Evolutionary conservation across 495 filamentous ascomycete species (phyloP).

Genomic region (Aspergillus nidulans): DNA sequence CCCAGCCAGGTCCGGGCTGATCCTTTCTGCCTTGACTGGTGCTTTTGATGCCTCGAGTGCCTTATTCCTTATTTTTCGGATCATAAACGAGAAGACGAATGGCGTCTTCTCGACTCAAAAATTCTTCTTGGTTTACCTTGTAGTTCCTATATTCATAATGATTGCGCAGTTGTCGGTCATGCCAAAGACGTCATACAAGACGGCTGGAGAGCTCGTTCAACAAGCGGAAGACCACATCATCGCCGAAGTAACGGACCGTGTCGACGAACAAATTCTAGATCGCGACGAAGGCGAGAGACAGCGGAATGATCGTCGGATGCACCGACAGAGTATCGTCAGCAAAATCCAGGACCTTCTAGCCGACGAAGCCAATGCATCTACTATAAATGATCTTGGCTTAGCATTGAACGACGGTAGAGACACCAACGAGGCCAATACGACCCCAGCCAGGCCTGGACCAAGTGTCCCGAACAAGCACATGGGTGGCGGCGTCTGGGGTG

Average conservation of each 20-base stretch:
- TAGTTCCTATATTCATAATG: slow-evolving; percentile 68
- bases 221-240: slow-evolving; percentile 56
- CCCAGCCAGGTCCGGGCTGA: slow-evolving; percentile 76
- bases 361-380: slow-evolving; percentile 35
- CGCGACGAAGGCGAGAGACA: slow-evolving; percentile 53
- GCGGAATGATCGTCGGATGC: slow-evolving; percentile 58
- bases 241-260: slow-evolving; percentile 51
- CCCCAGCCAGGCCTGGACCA: neutral
- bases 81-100: slow-evolving; percentile 62
- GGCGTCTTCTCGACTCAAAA: slow-evolving; percentile 58
- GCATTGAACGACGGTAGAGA: neutral
- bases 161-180: slow-evolving; percentile 68
- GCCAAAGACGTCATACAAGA: slow-evolving; percentile 81
- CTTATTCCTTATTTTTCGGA: slow-evolving; percentile 79
- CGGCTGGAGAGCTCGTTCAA: slow-evolving; percentile 73
- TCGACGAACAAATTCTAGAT: slow-evolving; percentile 48
- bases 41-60: slow-evolving; percentile 88
- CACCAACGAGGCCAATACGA: neutral
- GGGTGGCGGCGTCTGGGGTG: slow-evolving; percentile 78
- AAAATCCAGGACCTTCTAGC: slow-evolving; percentile 71
- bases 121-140: slow-evolving; percentile 75
- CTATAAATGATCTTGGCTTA: slow-evolving; percentile 2
- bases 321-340: slow-evolving; percentile 61
- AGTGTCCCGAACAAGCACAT: slow-evolving; percentile 18
- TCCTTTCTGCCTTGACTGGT: slow-evolving; percentile 79